These are phyloP conservation scores for Nicotiana rustica DNA, from an alignment of 305 asterid genomes.

Conservation along the genomic window DNA sequence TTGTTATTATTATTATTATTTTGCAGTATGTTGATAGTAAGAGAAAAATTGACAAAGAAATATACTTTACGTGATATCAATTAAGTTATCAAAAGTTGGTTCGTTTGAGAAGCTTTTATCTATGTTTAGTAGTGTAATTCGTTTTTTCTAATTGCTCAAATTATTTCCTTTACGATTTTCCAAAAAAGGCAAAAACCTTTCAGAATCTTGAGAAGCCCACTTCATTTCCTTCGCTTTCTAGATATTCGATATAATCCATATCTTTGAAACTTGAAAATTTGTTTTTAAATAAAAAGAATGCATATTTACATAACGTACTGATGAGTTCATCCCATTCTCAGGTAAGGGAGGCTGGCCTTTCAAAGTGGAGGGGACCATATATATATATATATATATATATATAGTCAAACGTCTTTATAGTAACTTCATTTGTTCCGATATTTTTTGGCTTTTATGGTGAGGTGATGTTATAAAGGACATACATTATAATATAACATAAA, in stretches of 20 bases:
- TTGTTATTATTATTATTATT: neutral
- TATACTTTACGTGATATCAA: neutral
- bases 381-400: too few species aligned
- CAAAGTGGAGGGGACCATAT: constrained; percentile 20
- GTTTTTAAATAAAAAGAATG: neutral
- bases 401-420: too few species aligned
- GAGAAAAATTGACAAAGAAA: neutral
- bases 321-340: neutral
- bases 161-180: neutral
- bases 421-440: too few species aligned
- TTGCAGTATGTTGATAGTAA: too few species aligned
- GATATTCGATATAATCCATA: neutral
- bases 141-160: neutral
- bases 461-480: too few species aligned
- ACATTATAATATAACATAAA: too few species aligned
- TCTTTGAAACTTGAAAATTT: neutral
- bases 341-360: neutral
- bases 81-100: neutral
- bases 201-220: neutral
- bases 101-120: neutral
- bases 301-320: neutral
- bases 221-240: neutral
- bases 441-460: too few species aligned
- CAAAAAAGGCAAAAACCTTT: neutral
- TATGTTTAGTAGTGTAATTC: neutral